Base-by-base conservation (phyloP, 306 rosid genomes). In the Ormosia emarginata region DNA sequence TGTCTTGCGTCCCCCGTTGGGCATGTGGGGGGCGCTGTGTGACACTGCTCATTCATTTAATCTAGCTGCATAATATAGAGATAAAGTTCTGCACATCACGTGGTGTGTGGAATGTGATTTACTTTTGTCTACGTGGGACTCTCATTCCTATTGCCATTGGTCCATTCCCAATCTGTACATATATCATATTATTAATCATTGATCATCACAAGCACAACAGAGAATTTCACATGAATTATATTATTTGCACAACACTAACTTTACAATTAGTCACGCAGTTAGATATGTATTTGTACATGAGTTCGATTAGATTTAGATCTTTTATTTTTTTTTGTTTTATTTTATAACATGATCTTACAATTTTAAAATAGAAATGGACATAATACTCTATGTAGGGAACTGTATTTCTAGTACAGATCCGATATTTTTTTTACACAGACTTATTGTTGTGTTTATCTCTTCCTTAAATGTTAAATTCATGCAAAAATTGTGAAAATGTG, bases 11-110 rank as follows among this genome's bases (percentile, higher is more conserved):
- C 49, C 37, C 83, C 69, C 80, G 81, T 72, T 81, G 71, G 74
- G 81, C 87, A 89, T 89, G 89, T 85, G 92, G 86, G n/a, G 78
- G 67, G 81, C 33, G 71, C 72, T 71, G 75, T 84, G 62, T 34
- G 49, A 32, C 41, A 52, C 69, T 46, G 63, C 7, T 56, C 75
- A 39, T 43, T 56, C 80, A 80, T 72, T 83, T 82, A 80, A 80
- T 74, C 82, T 80, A 67, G 66, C 56, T 59, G 79, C 76, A 59
- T 64, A 66, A 80, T 76, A 67, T 67, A 61, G 75, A 52, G 79
- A 78, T 47, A 65, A 84, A 87, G 82, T 74, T 83, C 64, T 81
- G 67, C 39, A 4, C 61, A 44, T 90, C 90, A 88, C 94, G 89
- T 90, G 93, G 47, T 74, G 66, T 79, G 40, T 76, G 79, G 79